A percentile compares a stretch with the other conserved stretches of the same genome.
Evolutionary conservation across 768 basidiomycete genomes (phyloP).

Genomic region (Pleurotus salmoneostramineus): DNA sequence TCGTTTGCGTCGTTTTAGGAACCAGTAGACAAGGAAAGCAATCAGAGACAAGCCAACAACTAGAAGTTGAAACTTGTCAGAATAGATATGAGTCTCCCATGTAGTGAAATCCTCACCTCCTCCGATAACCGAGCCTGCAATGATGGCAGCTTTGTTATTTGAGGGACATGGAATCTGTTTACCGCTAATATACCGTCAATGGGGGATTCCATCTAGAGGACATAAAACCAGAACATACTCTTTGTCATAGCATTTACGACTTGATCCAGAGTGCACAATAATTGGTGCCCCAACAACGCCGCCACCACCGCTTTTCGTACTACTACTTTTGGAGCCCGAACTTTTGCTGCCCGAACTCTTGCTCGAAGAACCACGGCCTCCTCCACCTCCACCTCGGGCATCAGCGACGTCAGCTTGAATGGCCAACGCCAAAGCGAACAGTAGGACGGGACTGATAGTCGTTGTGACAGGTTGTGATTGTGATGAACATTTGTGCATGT

Average conservation of each 20-base stretch:
- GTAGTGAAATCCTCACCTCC: not conserved
- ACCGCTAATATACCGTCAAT: not conserved
- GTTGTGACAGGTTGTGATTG: not conserved
- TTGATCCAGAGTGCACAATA: not conserved
- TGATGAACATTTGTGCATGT: not conserved
- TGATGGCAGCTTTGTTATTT: slow-evolving; percentile 2
- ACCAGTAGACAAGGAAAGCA: not conserved
- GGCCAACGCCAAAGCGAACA: slow-evolving; percentile 3
- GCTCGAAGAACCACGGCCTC: not conserved
- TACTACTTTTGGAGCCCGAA: not conserved
- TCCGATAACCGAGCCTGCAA: slow-evolving; percentile 1
- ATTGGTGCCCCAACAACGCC: not conserved
- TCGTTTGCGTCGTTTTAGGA: not conserved
- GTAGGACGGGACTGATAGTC: not conserved
- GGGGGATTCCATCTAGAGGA: not conserved
- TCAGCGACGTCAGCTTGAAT: not conserved
- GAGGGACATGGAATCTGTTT: slow-evolving; percentile 1
- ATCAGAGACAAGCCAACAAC: not conserved
- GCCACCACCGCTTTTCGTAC: not conserved
- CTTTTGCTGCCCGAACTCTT: not conserved
- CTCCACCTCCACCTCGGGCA: not conserved
- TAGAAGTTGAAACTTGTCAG: not conserved
- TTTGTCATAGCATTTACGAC: not conserved
- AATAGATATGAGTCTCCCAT: not conserved
- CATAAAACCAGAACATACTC: not conserved